Percentiles rank a stretch among this genome's conserved stretches.
phyloP scores from a whole-genome alignment of 116 monocot species.

The Papilionanthe hybrid region DNA sequence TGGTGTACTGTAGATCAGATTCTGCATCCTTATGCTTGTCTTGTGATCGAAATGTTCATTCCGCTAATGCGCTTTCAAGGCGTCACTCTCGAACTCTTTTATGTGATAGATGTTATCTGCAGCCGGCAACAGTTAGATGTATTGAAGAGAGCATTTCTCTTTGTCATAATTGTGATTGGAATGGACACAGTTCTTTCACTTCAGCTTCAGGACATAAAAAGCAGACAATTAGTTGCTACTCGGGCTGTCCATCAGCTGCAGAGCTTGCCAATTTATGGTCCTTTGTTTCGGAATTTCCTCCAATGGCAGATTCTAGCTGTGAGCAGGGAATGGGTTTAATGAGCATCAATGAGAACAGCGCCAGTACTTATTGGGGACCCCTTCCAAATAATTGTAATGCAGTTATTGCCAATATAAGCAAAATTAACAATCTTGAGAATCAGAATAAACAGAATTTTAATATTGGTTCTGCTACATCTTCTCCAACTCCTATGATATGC shows the following conservation, averaged over 20 bases:
- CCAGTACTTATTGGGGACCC: slow-evolving; percentile 40
- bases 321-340: slow-evolving; percentile 65
- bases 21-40: slow-evolving; percentile 82
- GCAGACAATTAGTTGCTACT: slow-evolving; percentile 56
- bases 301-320: slow-evolving; percentile 36
- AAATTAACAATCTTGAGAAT: slow-evolving; percentile 30
- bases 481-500: slow-evolving; percentile 17
- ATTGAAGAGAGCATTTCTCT: slow-evolving; percentile 66
- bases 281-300: slow-evolving; percentile 42
- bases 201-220: slow-evolving; percentile 54
- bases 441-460: slow-evolving; percentile 25
- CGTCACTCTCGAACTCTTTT: slow-evolving; percentile 80
- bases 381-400: slow-evolving; percentile 21
- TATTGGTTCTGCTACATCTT: slow-evolving; percentile 45
- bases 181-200: slow-evolving; percentile 27
- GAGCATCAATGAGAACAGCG: slow-evolving; percentile 70
- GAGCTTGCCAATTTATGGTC: slow-evolving; percentile 81
- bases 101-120: slow-evolving; percentile 64
- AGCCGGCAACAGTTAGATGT: slow-evolving; percentile 63
- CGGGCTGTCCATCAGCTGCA: slow-evolving; percentile 65
- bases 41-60: slow-evolving; percentile 85
- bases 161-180: slow-evolving; percentile 86
- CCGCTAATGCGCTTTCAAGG: slow-evolving; percentile 78
- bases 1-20: slow-evolving; percentile 83
- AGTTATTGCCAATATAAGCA: slow-evolving; percentile 14